These are phyloP conservation scores for Quercus agrifolia DNA, from an alignment of 306 rosid genomes.

Conservation along the genomic window DNA sequence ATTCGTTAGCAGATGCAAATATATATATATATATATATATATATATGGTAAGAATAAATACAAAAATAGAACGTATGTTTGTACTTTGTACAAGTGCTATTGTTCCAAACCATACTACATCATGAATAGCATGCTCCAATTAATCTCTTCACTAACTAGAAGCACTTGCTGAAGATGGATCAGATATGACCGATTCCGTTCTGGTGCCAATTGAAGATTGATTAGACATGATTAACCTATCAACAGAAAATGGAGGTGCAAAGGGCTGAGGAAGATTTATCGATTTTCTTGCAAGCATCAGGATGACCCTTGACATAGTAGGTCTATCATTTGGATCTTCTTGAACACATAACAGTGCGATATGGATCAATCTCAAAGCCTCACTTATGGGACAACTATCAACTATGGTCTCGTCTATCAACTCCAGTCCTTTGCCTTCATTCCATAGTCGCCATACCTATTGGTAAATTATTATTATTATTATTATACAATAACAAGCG, in stretches of 20 bases:
- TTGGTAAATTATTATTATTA: neutral
- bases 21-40: too few relatives aligned
- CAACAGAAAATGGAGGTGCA: slow-evolving; percentile 5
- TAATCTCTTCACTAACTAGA: too few relatives aligned
- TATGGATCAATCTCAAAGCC: too few relatives aligned
- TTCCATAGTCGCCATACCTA: slow-evolving; percentile 24
- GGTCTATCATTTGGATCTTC: too few relatives aligned
- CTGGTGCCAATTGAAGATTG: too few relatives aligned
- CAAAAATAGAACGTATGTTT: neutral
- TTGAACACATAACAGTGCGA: too few relatives aligned
- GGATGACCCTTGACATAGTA: too few relatives aligned
- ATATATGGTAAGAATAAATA: too few relatives aligned
- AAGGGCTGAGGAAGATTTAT: slow-evolving; percentile 7
- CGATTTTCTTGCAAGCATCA: slow-evolving; percentile 13
- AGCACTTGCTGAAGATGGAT: too few relatives aligned
- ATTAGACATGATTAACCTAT: neutral
- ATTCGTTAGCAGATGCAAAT: neutral
- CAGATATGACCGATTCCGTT: too few relatives aligned
- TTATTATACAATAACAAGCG: too few relatives aligned
- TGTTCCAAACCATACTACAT: neutral
- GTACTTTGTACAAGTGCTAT: neutral
- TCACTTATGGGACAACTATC: neutral
- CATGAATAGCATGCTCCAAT: neutral
- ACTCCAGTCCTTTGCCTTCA: slow-evolving; percentile 13
- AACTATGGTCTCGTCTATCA: neutral